Evolutionary conservation across 257 asterid genomes (phyloP), one percentile per base, ranked within the genome.

Genomic region (Leonotis leonurus): DNA sequence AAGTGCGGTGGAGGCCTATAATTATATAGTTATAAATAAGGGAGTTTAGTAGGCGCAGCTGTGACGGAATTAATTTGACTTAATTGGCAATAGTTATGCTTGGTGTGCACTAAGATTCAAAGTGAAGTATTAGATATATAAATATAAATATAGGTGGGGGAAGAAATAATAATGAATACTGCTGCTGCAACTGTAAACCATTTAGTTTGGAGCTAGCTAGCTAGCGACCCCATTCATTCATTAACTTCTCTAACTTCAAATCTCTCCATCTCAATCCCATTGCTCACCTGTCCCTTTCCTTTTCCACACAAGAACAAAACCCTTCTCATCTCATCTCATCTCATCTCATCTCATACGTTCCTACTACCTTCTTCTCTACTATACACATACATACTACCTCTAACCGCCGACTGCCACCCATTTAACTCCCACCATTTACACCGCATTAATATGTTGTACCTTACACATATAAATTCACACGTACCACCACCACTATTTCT

Each of bases 101-200:
- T n/a, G n/a, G n/a, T n/a, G n/a, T n/a, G n/a, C n/a, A n/a, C n/a
- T n/a, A 51, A 56, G 13, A 30, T 32, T 50, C 59, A 65, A 61
- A 53, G 5, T 16, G n/a, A n/a, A n/a, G n/a, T n/a, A n/a, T n/a
- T n/a, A n/a, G n/a, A n/a, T n/a, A n/a, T n/a, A n/a, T n/a, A n/a
- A n/a, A n/a, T n/a, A n/a, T n/a, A n/a, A n/a, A n/a, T n/a, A n/a
- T n/a, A n/a, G n/a, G n/a, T n/a, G n/a, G n/a, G n/a, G n/a, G n/a
- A n/a, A n/a, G n/a, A n/a, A n/a, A n/a, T 25, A 16, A 45, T 35
- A 49, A 27, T 72, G 1, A 80, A 64, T 75, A 71, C 83, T 72
- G 73, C 83, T 75, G 73, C 83, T 72, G 73, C 83, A 78, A 78
- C 87, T 62, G 72, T 59, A 56, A 72, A 72, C 62, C 78, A 69